Conservation (phyloP, 2,329 filamentous ascomycete species). For the Chaetoscypha palmicola region DNA sequence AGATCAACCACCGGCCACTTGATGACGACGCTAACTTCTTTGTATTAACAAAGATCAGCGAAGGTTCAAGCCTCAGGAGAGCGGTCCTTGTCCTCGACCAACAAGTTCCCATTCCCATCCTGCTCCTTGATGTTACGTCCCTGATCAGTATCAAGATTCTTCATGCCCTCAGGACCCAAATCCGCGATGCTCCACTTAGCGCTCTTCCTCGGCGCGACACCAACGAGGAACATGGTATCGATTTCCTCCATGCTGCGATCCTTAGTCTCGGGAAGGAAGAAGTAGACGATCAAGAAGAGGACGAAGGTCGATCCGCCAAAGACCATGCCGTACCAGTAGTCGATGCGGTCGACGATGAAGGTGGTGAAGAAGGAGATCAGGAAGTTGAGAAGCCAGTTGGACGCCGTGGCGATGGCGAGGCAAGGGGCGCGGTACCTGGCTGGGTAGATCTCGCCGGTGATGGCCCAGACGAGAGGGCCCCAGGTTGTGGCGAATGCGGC, state of each 20-base stretch:
- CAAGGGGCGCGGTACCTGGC: slow-evolving; percentile 52
- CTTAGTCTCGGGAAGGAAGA: slow-evolving; percentile 70
- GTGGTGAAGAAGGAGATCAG: slow-evolving; percentile 69
- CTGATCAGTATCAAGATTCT: slow-evolving; percentile 2
- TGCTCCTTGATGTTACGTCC: slow-evolving; percentile 10
- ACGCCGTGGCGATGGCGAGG: slow-evolving; percentile 53
- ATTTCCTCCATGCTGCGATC: slow-evolving; percentile 72
- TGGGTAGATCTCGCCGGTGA: slow-evolving; percentile 60
- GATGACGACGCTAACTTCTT: no score
- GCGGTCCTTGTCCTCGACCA: not conserved
- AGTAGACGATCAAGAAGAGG: slow-evolving; percentile 62
- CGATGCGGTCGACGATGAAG: slow-evolving; percentile 65
- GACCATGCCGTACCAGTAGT: slow-evolving; percentile 59
- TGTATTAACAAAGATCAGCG: no score
- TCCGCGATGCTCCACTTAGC: slow-evolving; percentile 25
- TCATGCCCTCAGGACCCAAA: slow-evolving; percentile 15
- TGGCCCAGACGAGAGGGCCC: slow-evolving; percentile 63
- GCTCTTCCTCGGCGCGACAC: slow-evolving; percentile 38
- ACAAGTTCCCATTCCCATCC: not conserved
- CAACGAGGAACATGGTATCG: slow-evolving; percentile 64
- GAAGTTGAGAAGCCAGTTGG: slow-evolving; percentile 66
- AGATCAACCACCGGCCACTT: no score
- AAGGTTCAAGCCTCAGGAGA: not conserved
- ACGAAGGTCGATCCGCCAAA: slow-evolving; percentile 64
- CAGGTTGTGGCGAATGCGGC: slow-evolving; percentile 61